These are phyloP conservation scores for Fusarium praegraminearum DNA, from an alignment of 2,329 filamentous ascomycete species.

Conservation along the genomic window DNA sequence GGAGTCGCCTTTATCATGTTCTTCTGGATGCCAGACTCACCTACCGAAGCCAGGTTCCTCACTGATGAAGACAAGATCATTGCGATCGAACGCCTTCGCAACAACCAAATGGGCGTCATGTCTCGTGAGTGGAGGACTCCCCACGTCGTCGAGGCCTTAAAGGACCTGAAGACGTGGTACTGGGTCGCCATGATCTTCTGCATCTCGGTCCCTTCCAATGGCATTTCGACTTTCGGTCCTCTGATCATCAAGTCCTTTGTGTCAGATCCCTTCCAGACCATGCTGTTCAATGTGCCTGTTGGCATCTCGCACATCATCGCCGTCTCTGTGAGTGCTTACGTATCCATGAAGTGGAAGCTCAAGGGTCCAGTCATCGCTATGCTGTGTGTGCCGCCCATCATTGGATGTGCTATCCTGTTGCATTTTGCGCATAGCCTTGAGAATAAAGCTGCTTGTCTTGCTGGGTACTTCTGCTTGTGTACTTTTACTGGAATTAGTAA, in stretches of 20 bases:
- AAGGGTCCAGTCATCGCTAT: constrained; percentile 68
- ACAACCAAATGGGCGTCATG: constrained; percentile 67
- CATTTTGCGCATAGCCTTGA: constrained; percentile 59
- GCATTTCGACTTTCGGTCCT: constrained; percentile 69
- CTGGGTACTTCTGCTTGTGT: constrained; percentile 69
- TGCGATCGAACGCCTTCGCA: constrained; percentile 65
- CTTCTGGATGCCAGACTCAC: constrained; percentile 62
- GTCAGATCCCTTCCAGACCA: constrained; percentile 66
- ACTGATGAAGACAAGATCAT: constrained; percentile 63
- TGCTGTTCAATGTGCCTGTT: constrained; percentile 71
- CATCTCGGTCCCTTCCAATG: constrained; percentile 69
- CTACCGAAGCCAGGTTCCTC: constrained; percentile 64
- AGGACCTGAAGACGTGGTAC: constrained; percentile 71
- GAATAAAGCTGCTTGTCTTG: constrained; percentile 63
- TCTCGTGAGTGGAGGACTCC: constrained; percentile 64
- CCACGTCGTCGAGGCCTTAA: constrained; percentile 65
- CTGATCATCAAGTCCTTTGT: constrained; percentile 71
- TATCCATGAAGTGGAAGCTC: constrained; percentile 66
- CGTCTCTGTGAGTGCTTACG: constrained; percentile 67
- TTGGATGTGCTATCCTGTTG: constrained; percentile 67
- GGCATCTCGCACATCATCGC: constrained; percentile 70
- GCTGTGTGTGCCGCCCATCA: constrained; percentile 68
- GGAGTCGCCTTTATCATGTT: constrained; percentile 60
- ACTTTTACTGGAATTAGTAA: constrained; percentile 63
- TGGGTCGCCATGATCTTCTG: constrained; percentile 67